These are phyloP conservation scores for Termitomyces sp. DNA, from an alignment of 768 basidiomycete genomes.

Conservation along the genomic window DNA sequence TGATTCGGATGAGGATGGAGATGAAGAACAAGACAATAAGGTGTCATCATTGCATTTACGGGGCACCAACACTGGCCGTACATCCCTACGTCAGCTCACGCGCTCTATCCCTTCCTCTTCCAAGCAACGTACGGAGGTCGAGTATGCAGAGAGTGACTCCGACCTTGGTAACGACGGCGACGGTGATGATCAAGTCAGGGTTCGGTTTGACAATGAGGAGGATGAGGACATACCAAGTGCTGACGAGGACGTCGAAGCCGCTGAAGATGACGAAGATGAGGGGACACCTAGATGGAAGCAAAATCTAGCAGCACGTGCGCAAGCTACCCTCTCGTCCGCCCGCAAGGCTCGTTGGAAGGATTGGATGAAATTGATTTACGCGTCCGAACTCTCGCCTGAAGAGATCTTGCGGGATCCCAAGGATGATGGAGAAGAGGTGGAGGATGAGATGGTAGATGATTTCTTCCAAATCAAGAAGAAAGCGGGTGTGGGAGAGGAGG, in stretches of 20 bases:
- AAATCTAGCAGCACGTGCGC: conserved; percentile 49
- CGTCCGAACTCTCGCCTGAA: conserved; percentile 61
- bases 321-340: conserved; percentile 32
- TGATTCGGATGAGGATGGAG: conserved; percentile 18
- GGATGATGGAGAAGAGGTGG: conserved; percentile 31
- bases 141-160: conserved; percentile 80
- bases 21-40: background rate
- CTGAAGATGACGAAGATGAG: conserved; percentile 36
- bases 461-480: conserved; percentile 65
- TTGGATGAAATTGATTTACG: conserved; percentile 87
- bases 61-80: conserved; percentile 50
- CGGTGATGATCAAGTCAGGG: conserved; percentile 24
- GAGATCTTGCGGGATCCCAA: conserved; percentile 54
- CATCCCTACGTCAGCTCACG: conserved; percentile 42
- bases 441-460: conserved; percentile 52
- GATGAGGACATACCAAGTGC: conserved; percentile 48
- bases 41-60: conserved; percentile 13
- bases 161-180: conserved; percentile 51
- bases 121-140: conserved; percentile 43
- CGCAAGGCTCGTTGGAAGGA: conserved; percentile 51
- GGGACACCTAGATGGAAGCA: conserved; percentile 73
- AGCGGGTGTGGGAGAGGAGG: conserved; percentile 37
- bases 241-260: conserved; percentile 38
- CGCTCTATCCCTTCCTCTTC: conserved; percentile 39
- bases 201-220: conserved; percentile 43